These are phyloP conservation scores for Trametes meyenii DNA, from an alignment of 768 basidiomycete species.

Conservation along the genomic window DNA sequence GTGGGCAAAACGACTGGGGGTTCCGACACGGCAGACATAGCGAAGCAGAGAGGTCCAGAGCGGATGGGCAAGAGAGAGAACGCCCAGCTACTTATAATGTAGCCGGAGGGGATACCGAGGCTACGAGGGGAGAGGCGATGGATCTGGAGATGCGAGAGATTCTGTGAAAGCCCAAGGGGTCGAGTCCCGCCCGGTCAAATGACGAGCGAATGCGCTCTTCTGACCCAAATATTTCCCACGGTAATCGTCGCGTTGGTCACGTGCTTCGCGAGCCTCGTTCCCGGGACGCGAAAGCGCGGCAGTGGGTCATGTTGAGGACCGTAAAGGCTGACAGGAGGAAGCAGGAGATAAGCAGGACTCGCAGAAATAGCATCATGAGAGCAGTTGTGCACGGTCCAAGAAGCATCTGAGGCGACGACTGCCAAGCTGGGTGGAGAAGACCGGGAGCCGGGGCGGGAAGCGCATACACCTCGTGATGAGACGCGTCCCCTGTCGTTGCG, in stretches of 20 bases:
- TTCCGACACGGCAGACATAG: slow-evolving; percentile 13
- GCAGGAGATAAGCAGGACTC: neutral
- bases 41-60: neutral
- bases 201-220: slow-evolving; percentile 17
- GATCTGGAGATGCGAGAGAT: neutral
- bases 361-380: neutral
- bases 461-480: neutral
- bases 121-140: neutral
- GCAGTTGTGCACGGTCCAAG: neutral
- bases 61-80: neutral
- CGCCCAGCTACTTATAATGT: neutral
- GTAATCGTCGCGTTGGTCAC: neutral
- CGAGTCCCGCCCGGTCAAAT: slow-evolving; percentile 8
- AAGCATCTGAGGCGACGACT: neutral
- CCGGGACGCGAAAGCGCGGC: neutral
- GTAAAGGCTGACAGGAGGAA: neutral
- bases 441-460: neutral
- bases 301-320: no score
- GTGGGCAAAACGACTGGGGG: slow-evolving; percentile 31
- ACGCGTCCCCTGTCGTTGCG: neutral
- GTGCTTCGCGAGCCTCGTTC: neutral
- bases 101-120: neutral
- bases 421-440: neutral
- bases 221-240: slow-evolving; percentile 13
- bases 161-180: neutral